Evolutionary conservation across 306 rosid species (phyloP).

Genomic region (Quercus agrifolia): DNA sequence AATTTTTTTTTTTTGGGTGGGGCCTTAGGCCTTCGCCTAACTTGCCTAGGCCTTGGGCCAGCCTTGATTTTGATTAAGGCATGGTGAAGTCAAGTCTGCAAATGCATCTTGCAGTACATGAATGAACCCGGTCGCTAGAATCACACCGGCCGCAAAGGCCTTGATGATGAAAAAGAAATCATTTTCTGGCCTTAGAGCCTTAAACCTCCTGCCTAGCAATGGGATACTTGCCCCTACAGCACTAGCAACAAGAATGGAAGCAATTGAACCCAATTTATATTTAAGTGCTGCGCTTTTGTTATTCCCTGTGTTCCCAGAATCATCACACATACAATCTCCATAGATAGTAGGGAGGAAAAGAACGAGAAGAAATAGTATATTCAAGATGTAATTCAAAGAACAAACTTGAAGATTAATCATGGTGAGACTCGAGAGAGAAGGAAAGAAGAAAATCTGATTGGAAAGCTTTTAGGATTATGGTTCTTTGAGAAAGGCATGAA

Average conservation of each 20-base stretch:
- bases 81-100: constrained; percentile 32
- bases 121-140: constrained; percentile 36
- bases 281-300: background rate
- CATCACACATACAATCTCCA: constrained; percentile 12
- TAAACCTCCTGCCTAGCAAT: constrained; percentile 27
- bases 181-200: constrained; percentile 25
- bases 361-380: background rate
- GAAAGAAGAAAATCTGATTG: too few species aligned
- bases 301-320: background rate
- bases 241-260: constrained; percentile 32
- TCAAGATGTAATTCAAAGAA: background rate
- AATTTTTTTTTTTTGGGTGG: too few species aligned
- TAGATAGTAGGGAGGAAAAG: constrained; percentile 12
- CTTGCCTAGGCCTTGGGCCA: too few species aligned
- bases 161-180: constrained; percentile 37
- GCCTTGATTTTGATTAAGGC: constrained; percentile 9
- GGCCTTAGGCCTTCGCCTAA: too few species aligned
- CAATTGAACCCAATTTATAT: constrained; percentile 31
- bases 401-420: background rate
- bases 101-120: constrained; percentile 49
- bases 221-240: constrained; percentile 39
- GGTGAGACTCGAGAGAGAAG: background rate
- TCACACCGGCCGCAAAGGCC: constrained; percentile 46
- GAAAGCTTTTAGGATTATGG: too few species aligned
- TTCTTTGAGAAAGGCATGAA: background rate